These are phyloP conservation scores for Pseudozyma thailandica DNA, from an alignment of 1,284 basidiomycete genomes.

Conservation along the genomic window DNA sequence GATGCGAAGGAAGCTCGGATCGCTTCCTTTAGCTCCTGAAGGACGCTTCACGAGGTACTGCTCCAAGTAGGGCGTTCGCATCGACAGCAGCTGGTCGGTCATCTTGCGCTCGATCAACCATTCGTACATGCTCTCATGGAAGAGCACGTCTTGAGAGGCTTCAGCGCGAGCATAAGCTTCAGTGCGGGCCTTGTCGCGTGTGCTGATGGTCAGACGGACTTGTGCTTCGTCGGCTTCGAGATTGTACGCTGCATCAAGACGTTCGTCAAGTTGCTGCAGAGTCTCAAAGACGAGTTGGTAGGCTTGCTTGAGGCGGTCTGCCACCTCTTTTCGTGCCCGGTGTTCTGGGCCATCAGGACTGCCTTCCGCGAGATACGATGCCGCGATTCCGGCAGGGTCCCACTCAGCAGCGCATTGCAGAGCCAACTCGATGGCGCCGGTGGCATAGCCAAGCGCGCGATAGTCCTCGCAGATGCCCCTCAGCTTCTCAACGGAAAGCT, in stretches of 20 bases:
- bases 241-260: conserved; percentile 49
- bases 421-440: conserved; percentile 87
- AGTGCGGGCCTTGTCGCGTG: conserved; percentile 61
- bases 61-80: conserved; percentile 82
- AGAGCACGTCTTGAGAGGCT: conserved; percentile 85
- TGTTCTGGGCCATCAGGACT: conserved; percentile 74
- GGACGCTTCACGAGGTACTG: conserved; percentile 85
- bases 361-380: conserved; percentile 72
- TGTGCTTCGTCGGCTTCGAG: conserved; percentile 48
- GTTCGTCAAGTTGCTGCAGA: conserved; percentile 80
- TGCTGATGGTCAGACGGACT: conserved; percentile 49
- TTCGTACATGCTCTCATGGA: conserved; percentile 93
- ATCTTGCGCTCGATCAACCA: conserved; percentile 85
- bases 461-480: conserved; percentile 87
- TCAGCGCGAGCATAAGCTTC: conserved; percentile 73
- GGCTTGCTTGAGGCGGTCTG: conserved; percentile 74
- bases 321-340: conserved; percentile 72
- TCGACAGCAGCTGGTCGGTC: conserved; percentile 81
- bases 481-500: conserved; percentile 84
- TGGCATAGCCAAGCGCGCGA: conserved; percentile 81
- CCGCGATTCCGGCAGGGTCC: conserved; percentile 76
- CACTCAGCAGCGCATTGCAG: conserved; percentile 82
- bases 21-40: conserved; percentile 69
- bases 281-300: conserved; percentile 76
- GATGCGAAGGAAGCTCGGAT: conserved; percentile 41